Conservation (phyloP, 495 filamentous ascomycete genomes). For the Penicillium coprophilum region DNA sequence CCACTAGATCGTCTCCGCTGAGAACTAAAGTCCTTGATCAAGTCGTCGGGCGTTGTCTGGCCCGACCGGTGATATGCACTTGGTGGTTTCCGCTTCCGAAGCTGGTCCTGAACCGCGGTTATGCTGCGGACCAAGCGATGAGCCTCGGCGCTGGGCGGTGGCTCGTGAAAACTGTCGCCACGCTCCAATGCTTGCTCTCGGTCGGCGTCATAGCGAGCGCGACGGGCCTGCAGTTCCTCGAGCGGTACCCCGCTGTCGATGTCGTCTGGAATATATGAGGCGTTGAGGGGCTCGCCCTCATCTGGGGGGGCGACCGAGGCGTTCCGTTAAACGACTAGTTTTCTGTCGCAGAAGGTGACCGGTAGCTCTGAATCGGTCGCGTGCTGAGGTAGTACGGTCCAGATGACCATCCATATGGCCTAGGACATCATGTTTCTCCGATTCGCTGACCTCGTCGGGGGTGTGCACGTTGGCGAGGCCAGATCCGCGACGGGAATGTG, state of each 20-base stretch:
- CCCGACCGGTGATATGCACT: slow-evolving; percentile 42
- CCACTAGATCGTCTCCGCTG: slow-evolving; percentile 30
- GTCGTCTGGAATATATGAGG: slow-evolving; percentile 38
- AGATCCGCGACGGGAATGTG: slow-evolving; percentile 21
- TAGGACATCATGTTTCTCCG: slow-evolving; percentile 19
- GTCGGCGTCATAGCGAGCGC: slow-evolving; percentile 25
- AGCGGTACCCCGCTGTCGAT: slow-evolving; percentile 30
- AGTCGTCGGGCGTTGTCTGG: slow-evolving; percentile 39
- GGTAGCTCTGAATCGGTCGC: slow-evolving; percentile 34
- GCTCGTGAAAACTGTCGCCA: slow-evolving; percentile 23
- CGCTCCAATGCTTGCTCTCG: slow-evolving; percentile 17
- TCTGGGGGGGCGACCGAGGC: slow-evolving; percentile 41
- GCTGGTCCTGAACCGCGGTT: slow-evolving; percentile 30
- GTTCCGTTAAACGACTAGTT: slow-evolving; percentile 34
- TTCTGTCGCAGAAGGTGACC: slow-evolving; percentile 40
- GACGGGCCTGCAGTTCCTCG: slow-evolving; percentile 24
- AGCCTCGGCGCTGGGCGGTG: slow-evolving; percentile 39
- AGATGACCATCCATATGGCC: slow-evolving; percentile 10
- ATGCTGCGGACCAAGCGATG: slow-evolving; percentile 47
- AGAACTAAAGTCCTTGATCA: slow-evolving; percentile 30
- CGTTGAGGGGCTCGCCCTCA: slow-evolving; percentile 39
- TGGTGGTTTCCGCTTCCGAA: slow-evolving; percentile 35
- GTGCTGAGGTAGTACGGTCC: slow-evolving; percentile 23
- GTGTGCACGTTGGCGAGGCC: slow-evolving; percentile 15
- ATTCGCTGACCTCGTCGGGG: slow-evolving; percentile 7